phyloP scores from a whole-genome alignment of 2,329 filamentous ascomycete genomes.

The Monosporascus ibericus region DNA sequence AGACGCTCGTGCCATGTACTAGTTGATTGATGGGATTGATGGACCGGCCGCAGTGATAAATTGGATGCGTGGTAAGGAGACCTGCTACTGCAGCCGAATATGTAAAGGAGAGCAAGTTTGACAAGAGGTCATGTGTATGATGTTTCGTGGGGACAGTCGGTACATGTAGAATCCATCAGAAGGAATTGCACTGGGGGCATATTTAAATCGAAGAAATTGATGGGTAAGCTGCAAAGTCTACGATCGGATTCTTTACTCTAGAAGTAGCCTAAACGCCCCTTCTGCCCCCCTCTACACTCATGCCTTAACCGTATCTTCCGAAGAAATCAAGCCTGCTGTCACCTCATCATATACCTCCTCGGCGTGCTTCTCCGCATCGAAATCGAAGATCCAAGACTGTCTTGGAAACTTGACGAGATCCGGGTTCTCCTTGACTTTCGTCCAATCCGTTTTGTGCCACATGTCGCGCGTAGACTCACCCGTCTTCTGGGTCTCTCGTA shows the following conservation, averaged over 20 bases:
- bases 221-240: background rate
- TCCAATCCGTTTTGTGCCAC: constrained; percentile 52
- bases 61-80: too few relatives aligned
- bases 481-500: constrained; percentile 42
- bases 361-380: constrained; percentile 42
- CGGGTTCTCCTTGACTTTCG: constrained; percentile 39
- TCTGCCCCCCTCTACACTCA: background rate
- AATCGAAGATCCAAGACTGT: constrained; percentile 46
- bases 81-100: too few relatives aligned
- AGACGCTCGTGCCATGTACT: too few relatives aligned
- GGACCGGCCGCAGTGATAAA: too few relatives aligned
- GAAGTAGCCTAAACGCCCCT: too few relatives aligned
- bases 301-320: background rate
- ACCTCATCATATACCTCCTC: constrained; percentile 31
- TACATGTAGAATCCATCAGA: background rate
- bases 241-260: background rate
- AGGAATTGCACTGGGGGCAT: background rate
- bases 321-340: constrained; percentile 19
- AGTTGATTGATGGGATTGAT: too few relatives aligned
- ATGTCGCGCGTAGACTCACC: constrained; percentile 43
- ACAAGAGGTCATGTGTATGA: background rate
- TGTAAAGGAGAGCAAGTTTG: too few relatives aligned
- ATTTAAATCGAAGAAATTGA: constrained; percentile 2
- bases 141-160: background rate
- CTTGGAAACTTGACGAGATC: constrained; percentile 41